Evolutionary conservation across 495 filamentous ascomycete genomes (phyloP).

Genomic region (Annulohypoxylon nitens): DNA sequence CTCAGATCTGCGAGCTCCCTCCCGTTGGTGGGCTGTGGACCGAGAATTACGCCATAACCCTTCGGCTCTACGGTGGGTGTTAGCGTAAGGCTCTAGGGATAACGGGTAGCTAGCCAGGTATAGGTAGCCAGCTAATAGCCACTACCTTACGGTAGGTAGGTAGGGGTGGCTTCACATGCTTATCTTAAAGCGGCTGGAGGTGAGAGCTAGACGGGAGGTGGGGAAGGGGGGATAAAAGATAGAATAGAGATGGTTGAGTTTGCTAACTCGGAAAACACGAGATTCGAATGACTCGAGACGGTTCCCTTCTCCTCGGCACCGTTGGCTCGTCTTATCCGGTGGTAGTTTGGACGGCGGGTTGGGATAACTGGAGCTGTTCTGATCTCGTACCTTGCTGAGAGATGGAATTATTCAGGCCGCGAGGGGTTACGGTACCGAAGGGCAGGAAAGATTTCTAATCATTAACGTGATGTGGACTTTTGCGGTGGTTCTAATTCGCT

Average conservation of each 20-base stretch:
- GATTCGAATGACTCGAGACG: slow-evolving; percentile 8
- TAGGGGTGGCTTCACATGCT: slow-evolving; percentile 13
- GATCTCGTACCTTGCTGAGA: neutral
- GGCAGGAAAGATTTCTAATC: neutral
- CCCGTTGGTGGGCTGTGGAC: neutral
- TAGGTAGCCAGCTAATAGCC: neutral
- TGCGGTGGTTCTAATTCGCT: neutral
- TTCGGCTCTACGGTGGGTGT: neutral
- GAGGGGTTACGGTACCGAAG: neutral
- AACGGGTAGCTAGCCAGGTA: neutral
- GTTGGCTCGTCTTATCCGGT: neutral
- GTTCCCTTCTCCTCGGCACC: neutral
- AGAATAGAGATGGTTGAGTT: neutral
- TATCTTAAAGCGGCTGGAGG: neutral
- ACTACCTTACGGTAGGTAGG: too few species aligned
- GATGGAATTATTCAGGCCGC: slow-evolving; percentile 1
- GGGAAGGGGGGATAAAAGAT: neutral
- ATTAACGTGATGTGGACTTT: neutral
- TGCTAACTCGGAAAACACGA: neutral
- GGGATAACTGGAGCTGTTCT: neutral
- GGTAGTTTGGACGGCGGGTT: neutral
- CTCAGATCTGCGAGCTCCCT: neutral
- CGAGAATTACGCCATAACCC: neutral
- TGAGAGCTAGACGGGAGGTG: neutral
- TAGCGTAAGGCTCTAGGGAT: neutral